Conservation (phyloP, 106 monocot genomes). For the Posidonia australis region DNA sequence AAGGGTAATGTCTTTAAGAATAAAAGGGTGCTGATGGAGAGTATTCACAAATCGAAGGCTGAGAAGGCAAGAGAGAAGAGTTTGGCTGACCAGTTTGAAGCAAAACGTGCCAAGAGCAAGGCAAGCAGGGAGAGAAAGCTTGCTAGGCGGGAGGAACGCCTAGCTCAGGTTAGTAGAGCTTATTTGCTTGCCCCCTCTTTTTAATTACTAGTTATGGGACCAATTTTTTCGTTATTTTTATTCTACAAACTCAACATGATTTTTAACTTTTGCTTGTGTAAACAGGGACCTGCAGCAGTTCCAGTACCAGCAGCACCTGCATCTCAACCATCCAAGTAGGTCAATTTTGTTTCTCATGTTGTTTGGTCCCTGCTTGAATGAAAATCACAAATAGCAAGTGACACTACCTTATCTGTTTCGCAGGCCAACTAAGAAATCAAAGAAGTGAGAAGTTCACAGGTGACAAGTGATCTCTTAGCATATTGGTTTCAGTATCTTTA, state of each 20-base stretch:
- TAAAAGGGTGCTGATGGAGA: conserved; percentile 27
- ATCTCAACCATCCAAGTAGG: conserved; percentile 1
- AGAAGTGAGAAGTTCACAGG: conserved; percentile 4
- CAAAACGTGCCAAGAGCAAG: conserved; percentile 21
- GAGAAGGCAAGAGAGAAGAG: conserved; percentile 24
- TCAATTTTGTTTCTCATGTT: background rate
- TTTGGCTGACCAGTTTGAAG: conserved; percentile 15
- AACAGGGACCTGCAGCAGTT: background rate
- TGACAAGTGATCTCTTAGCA: background rate
- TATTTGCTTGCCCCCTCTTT: background rate
- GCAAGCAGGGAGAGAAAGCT: conserved; percentile 20
- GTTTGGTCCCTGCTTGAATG: background rate
- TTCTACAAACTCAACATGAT: background rate
- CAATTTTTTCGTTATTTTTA: background rate
- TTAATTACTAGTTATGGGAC: background rate
- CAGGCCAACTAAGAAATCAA: conserved; percentile 11
- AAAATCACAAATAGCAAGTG: background rate
- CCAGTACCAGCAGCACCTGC: background rate
- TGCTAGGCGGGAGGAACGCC: conserved; percentile 18
- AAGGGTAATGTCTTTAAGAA: conserved; percentile 31
- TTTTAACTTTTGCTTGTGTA: background rate
- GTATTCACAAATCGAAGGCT: conserved; percentile 24
- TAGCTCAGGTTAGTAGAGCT: conserved; percentile 11
- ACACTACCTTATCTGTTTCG: background rate
- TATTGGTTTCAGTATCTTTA: background rate